phyloP scores from a whole-genome alignment of 2,329 filamentous ascomycete species.

The Alternaria brassicae region DNA sequence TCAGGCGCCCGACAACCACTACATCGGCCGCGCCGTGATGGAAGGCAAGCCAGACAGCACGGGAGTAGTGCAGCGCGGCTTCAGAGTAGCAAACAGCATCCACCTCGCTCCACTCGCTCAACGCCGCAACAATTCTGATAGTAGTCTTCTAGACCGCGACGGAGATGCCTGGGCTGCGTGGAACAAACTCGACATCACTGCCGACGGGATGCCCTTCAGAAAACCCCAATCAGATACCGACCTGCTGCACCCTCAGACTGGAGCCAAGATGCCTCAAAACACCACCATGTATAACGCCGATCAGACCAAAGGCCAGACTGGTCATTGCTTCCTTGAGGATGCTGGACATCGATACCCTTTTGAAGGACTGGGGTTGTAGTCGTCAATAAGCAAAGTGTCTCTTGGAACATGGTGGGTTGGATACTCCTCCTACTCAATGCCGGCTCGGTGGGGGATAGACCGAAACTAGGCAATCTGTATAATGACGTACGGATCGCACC shows the following conservation, averaged over 20 bases:
- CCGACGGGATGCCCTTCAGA: conserved; percentile 12
- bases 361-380: not conserved
- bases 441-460: not conserved
- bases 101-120: not conserved
- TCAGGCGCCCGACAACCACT: conserved; percentile 5
- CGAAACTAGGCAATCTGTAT: not conserved
- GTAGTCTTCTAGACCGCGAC: conserved; percentile 15
- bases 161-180: conserved; percentile 16
- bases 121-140: conserved; percentile 6
- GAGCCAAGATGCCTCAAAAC: not conserved
- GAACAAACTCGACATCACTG: conserved; percentile 2
- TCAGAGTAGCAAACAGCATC: not conserved
- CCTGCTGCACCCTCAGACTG: not conserved
- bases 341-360: not conserved
- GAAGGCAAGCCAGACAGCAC: conserved; percentile 13
- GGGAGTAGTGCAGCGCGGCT: conserved; percentile 15
- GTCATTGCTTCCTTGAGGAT: not conserved
- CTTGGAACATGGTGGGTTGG: not conserved
- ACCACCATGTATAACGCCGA: not conserved
- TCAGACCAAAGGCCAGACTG: not conserved
- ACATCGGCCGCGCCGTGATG: conserved; percentile 9
- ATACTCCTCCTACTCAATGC: not conserved
- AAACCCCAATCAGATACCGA: not conserved
- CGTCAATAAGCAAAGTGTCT: not conserved
- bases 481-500: not conserved